Conservation (phyloP, 2,329 filamentous ascomycete genomes). For the Alternaria sp. region DNA sequence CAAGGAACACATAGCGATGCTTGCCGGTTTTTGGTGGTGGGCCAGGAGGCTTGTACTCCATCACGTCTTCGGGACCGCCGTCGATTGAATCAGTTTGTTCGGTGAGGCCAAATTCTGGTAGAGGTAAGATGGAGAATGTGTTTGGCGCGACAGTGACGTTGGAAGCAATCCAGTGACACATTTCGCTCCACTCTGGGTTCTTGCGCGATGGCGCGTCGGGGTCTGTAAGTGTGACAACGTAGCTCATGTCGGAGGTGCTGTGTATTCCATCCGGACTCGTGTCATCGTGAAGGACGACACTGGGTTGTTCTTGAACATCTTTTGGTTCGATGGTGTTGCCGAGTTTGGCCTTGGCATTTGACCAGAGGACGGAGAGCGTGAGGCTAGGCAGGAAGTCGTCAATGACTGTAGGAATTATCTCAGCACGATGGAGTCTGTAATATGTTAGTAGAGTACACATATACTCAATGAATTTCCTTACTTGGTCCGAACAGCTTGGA, state of each 20-base stretch:
- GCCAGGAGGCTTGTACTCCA: conserved; percentile 62
- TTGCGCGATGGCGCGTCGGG: conserved; percentile 65
- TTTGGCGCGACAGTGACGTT: conserved; percentile 43
- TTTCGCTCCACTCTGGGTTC: conserved; percentile 64
- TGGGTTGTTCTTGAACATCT: conserved; percentile 54
- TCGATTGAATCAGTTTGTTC: conserved; percentile 16
- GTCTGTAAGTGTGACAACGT: conserved; percentile 64
- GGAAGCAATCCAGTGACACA: conserved; percentile 65
- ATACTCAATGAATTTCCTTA: conserved; percentile 18
- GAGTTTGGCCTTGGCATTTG: conserved; percentile 52
- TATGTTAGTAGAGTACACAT: conserved; percentile 5
- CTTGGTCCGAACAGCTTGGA: conserved; percentile 42
- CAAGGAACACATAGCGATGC: conserved; percentile 66
- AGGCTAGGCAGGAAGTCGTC: conserved; percentile 66
- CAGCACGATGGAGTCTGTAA: conserved; percentile 49
- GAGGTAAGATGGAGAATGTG: conserved; percentile 36
- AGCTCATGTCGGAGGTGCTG: conserved; percentile 47
- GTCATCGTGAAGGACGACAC: conserved; percentile 52
- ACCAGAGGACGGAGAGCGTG: conserved; percentile 60
- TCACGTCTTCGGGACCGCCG: conserved; percentile 50
- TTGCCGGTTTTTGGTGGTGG: conserved; percentile 65
- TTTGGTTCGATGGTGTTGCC: conserved; percentile 64
- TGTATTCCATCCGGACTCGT: conserved; percentile 29
- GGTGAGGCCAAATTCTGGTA: conserved; percentile 33
- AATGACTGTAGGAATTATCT: conserved; percentile 61